Evolutionary conservation across 768 basidiomycete species (phyloP).

Genomic region (Lentinula detonsa): DNA sequence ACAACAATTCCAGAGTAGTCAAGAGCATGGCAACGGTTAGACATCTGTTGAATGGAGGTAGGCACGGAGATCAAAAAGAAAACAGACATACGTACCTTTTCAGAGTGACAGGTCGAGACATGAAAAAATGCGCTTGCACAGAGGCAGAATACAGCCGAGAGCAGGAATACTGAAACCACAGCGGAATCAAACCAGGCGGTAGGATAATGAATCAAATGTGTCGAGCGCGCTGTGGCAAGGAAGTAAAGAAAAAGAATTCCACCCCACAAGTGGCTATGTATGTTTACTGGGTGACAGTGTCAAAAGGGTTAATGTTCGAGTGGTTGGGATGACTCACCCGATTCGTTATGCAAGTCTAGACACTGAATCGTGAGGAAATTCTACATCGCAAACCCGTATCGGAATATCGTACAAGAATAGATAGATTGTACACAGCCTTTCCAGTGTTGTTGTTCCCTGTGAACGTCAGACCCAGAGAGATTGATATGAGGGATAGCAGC

Average conservation of each 20-base stretch:
- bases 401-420: conserved; percentile 52
- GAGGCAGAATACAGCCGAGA: conserved; percentile 70
- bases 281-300: conserved; percentile 54
- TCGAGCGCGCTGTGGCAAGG: conserved; percentile 44
- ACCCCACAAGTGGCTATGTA: conserved; percentile 76
- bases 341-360: conserved; percentile 75
- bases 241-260: conserved; percentile 56
- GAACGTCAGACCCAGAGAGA: neutral
- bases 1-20: conserved; percentile 82
- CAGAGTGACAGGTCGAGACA: conserved; percentile 66
- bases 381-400: neutral
- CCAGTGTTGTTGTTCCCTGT: conserved; percentile 56
- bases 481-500: conserved; percentile 4
- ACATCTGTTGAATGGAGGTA: neutral
- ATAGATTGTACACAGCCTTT: conserved; percentile 56
- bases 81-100: conserved; percentile 38
- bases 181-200: conserved; percentile 57
- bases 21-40: conserved; percentile 50
- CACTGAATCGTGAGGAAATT: conserved; percentile 7
- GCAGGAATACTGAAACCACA: conserved; percentile 60
- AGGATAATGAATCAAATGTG: conserved; percentile 44
- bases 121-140: conserved; percentile 70
- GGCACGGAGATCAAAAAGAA: neutral
- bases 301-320: neutral
- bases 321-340: conserved; percentile 32